Conservation (phyloP, 352 stramenopile species). For the Hyphochytrium catenoides region DNA sequence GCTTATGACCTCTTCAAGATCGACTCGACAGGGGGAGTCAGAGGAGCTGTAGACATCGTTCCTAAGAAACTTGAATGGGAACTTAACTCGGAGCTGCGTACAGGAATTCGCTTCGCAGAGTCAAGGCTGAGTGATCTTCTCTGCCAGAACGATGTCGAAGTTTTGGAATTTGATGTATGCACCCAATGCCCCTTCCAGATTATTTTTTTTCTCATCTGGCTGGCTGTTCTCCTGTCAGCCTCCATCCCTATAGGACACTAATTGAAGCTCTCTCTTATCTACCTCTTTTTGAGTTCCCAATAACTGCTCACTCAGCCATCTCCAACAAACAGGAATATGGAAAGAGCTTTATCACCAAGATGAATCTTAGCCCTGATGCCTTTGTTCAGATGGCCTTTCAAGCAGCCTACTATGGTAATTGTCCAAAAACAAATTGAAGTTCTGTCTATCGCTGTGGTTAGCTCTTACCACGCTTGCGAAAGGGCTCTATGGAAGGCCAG, state of each 20-base stretch:
- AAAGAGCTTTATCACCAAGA: slow-evolving; percentile 66
- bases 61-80: slow-evolving; percentile 77
- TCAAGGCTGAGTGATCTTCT: slow-evolving; percentile 80
- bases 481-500: slow-evolving; percentile 61
- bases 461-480: too few relatives aligned
- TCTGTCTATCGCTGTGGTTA: too few relatives aligned
- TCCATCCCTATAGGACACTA: too few relatives aligned
- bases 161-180: slow-evolving; percentile 78
- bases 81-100: slow-evolving; percentile 39
- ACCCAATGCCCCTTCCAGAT: too few relatives aligned
- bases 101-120: slow-evolving; percentile 71
- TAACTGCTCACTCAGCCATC: too few relatives aligned
- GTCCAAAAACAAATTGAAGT: too few relatives aligned
- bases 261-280: too few relatives aligned
- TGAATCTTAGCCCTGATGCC: slow-evolving; percentile 77
- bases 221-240: too few relatives aligned
- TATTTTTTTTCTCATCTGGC: too few relatives aligned
- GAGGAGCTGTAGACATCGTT: slow-evolving; percentile 20
- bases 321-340: slow-evolving; percentile 11
- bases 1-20: slow-evolving; percentile 42
- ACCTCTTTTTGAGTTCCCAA: too few relatives aligned
- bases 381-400: slow-evolving; percentile 89
- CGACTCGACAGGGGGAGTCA: slow-evolving; percentile 33
- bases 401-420: slow-evolving; percentile 70
- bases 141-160: slow-evolving; percentile 69